These are phyloP conservation scores for Quambalaria eucalypti DNA, from an alignment of 1,284 basidiomycete species.

Conservation along the genomic window DNA sequence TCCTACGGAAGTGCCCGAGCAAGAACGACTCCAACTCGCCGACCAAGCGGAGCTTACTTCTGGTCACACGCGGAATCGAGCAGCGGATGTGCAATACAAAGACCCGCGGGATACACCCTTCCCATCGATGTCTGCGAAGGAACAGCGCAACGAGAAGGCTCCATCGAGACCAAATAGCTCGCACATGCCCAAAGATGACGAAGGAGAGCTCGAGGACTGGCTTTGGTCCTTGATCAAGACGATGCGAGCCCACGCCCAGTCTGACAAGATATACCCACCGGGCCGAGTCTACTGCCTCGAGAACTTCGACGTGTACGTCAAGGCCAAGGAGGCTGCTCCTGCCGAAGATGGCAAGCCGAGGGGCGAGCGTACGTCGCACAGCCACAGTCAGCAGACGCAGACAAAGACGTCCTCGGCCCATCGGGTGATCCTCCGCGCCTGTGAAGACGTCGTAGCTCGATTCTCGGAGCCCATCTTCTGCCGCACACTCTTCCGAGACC, in stretches of 20 bases:
- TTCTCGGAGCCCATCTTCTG: constrained; percentile 51
- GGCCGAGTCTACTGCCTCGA: constrained; percentile 38
- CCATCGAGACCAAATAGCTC: too few species aligned
- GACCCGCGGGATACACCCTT: too few species aligned
- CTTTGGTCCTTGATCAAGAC: constrained; percentile 39
- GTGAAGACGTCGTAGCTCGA: constrained; percentile 50
- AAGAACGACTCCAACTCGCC: not conserved
- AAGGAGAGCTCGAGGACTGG: constrained; percentile 25
- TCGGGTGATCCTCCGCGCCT: constrained; percentile 49
- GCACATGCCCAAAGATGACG: constrained; percentile 10
- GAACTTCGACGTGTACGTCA: constrained; percentile 32
- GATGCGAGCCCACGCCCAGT: constrained; percentile 32
- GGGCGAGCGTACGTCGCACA: too few species aligned
- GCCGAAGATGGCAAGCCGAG: not conserved
- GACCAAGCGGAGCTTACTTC: too few species aligned
- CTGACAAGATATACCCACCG: constrained; percentile 31
- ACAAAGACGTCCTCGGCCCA: constrained; percentile 30
- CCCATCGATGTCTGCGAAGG: constrained; percentile 15
- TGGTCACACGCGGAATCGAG: constrained; percentile 27
- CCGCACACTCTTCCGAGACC: constrained; percentile 33
- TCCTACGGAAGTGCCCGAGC: not conserved
- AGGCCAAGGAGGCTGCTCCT: constrained; percentile 3
- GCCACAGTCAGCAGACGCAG: too few species aligned
- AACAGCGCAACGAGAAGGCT: not conserved
- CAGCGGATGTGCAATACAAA: constrained; percentile 19